phyloP scores from a whole-genome alignment of 495 filamentous ascomycete species.

The Penicillium paradoxum region DNA sequence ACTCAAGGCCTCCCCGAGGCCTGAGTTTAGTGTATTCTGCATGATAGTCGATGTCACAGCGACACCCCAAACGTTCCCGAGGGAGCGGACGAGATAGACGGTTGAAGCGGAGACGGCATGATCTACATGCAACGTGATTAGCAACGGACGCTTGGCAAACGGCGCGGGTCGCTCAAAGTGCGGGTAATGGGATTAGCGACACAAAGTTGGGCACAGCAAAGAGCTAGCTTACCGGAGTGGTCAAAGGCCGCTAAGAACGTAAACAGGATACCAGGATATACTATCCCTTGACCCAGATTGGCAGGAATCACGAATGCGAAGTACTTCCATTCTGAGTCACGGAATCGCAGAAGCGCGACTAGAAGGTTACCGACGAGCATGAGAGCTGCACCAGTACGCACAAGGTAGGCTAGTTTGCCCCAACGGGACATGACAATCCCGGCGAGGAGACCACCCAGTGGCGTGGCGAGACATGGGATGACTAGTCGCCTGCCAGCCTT shows the following conservation, averaged over 20 bases:
- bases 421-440: conserved; percentile 62
- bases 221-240: conserved; percentile 45
- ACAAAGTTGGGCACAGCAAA: neutral
- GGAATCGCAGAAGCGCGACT: conserved; percentile 50
- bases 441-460: conserved; percentile 55
- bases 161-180: neutral
- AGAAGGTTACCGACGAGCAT: conserved; percentile 58
- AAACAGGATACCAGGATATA: conserved; percentile 59
- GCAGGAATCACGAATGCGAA: conserved; percentile 58
- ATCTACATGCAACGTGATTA: conserved; percentile 31
- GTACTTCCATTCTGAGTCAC: conserved; percentile 60
- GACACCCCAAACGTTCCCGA: conserved; percentile 61
- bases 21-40: conserved; percentile 56
- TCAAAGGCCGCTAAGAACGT: conserved; percentile 60
- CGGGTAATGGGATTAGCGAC: neutral
- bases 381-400: conserved; percentile 50
- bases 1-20: conserved; percentile 52
- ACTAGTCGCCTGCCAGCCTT: conserved; percentile 55
- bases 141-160: neutral
- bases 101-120: conserved; percentile 62
- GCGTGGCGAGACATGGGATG: conserved; percentile 58
- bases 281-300: conserved; percentile 60
- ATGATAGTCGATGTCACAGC: conserved; percentile 58
- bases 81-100: conserved; percentile 57
- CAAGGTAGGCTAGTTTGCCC: conserved; percentile 52